Base-by-base conservation (phyloP, 192 early-diverging fungal species). In the Coemansia sp. region DNA sequence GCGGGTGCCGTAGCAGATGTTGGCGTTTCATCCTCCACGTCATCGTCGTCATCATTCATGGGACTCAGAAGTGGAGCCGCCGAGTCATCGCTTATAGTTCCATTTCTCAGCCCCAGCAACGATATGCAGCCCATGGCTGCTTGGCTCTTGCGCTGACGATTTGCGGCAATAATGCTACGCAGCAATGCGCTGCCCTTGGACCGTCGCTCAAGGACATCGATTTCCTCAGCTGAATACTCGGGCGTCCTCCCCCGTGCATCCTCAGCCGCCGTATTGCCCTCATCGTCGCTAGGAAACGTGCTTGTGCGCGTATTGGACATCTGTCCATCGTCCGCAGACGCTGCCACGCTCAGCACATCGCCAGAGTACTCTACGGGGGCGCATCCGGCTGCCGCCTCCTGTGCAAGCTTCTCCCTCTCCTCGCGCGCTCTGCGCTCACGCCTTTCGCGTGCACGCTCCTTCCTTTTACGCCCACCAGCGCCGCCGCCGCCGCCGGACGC, bases 151-250 rank as follows among this genome's bases (percentile, higher is more conserved):
- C 71, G 62, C 44, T 69, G 67, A 9, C 77, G 71, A 48, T 65
- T 64, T 25, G 77, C 77, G 2, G 64, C 67, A 50, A 79, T 74
- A 42, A 79, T 79, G 41, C 77, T 79, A 22, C 67, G 64, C 37
- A 79, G 33, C 29, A 79, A 57, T 31, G 77, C 77, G 36, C 59
- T 79, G 50, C 72, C 53, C 38, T 61, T 63, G 19, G 68, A 64
- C 19, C 69, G 63, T 7, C 62, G 64, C 30, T 68, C 75, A 11
- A 78, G 34, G 25, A 61, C 33, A 9, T 60, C 58, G 25, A 28
- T 6, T 15, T 48, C 53, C n/a, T 50, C 61, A 7, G 61, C 27
- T 1, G 50, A 48, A 25, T 25, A 28, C 33, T 41, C 42, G 4
- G 33, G 42, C 22, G 40, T 34, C 10, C n/a, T n/a, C n/a, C 55